Evolutionary conservation across 2,329 filamentous ascomycete species (phyloP).

Genomic region (Incumbomyces lentus): DNA sequence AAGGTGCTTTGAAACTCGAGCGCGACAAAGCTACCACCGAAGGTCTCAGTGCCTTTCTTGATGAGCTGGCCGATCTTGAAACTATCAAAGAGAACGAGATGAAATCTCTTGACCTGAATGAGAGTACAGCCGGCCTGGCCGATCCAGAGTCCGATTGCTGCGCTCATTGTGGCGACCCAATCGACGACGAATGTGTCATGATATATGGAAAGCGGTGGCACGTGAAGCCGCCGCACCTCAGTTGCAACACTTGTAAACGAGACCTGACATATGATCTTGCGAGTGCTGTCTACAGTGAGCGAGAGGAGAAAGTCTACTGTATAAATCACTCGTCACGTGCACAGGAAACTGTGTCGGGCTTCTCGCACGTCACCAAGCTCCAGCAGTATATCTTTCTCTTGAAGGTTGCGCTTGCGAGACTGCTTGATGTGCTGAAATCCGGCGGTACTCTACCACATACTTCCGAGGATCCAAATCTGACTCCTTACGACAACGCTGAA

Average conservation of each 20-base stretch:
- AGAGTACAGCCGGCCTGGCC: constrained; percentile 56
- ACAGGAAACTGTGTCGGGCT: constrained; percentile 48
- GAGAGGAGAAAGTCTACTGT: constrained; percentile 62
- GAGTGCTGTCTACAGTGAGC: constrained; percentile 61
- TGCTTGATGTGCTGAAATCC: constrained; percentile 75
- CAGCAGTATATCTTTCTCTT: constrained; percentile 92
- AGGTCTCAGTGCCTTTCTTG: constrained; percentile 71
- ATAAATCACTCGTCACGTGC: constrained; percentile 39
- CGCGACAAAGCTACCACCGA: constrained; percentile 65
- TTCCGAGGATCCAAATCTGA: constrained; percentile 61
- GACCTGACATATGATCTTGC: constrained; percentile 59
- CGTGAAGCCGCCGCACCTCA: constrained; percentile 56
- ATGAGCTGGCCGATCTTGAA: constrained; percentile 77
- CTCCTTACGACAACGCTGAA: constrained; percentile 56
- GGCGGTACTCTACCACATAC: constrained; percentile 70
- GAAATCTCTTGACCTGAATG: constrained; percentile 52
- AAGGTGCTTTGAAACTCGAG: constrained; percentile 84
- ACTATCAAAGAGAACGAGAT: constrained; percentile 60
- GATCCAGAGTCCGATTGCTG: constrained; percentile 79
- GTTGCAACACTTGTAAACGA: constrained; percentile 58
- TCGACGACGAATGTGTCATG: constrained; percentile 86
- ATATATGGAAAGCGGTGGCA: constrained; percentile 73
- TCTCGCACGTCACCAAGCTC: constrained; percentile 70
- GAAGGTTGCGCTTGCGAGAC: constrained; percentile 76
- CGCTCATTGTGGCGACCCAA: constrained; percentile 66